Evolutionary conservation across 768 basidiomycete genomes (phyloP), one percentile per base, ranked within the genome.

Genomic region (Clavaria fumosa): DNA sequence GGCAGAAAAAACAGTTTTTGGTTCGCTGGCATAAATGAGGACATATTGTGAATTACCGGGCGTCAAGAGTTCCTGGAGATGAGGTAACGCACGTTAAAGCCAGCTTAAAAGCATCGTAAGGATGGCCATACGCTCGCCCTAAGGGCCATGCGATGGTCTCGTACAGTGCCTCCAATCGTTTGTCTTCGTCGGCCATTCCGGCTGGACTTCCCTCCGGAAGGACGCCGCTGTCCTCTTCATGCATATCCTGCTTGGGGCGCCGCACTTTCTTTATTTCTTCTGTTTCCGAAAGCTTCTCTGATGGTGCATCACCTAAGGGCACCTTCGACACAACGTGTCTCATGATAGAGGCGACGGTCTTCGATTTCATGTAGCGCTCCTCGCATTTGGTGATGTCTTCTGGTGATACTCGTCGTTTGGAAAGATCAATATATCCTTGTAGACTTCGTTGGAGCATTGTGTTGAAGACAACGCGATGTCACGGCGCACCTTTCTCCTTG

Each of bases 301-400:
- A 50, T 5, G 52, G 60, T 4, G 61, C 54, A 23, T 58, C 56
- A 28, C 55, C 46, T 1, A 74, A 64, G 1, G 76, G 69, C n/a
- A 83, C 53, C 53, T 84, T 84, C 10, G 83, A 83, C 2, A 83
- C 82, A 41, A 90, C 88, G 51, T 91, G 85, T 12, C 88, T 72
- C 60, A 90, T 75, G 55, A 93, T 90, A 7, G 84, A 89, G 27
- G 89, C 79, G 18, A 97, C 90, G 1, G 88, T 78, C 63, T 95
- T 95, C 11, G 86, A 90, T 61, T 99, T 99, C 72, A 93, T 89
- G 59, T 86, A 99, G 30, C 88, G 77, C 50, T 96, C 93, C 56
- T 97, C 93, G 61, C 95, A 97, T 60, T 95, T 95, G n/a, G 78
- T 75, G 53, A 99, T 93, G 54, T 97, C 95, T 54, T 99, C 95